Percentiles rank a stretch among this genome's conserved stretches.
Evolutionary conservation across 2,329 filamentous ascomycete genomes (phyloP).

Genomic region (Emmonsia crescens): DNA sequence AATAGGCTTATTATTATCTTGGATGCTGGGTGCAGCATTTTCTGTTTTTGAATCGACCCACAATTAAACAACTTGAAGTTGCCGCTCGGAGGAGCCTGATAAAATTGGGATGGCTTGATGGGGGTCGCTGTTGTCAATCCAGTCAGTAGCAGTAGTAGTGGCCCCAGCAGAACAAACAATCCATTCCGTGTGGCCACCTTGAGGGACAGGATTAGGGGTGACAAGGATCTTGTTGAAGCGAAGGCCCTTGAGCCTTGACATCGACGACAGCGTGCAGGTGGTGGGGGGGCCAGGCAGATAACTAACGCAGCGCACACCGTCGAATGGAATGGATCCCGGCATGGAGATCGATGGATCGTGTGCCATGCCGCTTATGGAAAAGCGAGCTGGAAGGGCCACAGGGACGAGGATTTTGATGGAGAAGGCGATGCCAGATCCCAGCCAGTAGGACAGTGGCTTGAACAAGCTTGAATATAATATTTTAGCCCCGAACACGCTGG

Average conservation of each 20-base stretch:
- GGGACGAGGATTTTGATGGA: not conserved
- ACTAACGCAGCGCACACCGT: no score
- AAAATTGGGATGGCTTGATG: conserved; percentile 2
- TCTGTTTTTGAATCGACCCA: not conserved
- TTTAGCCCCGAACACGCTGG: not conserved
- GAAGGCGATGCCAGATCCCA: not conserved
- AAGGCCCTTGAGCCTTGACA: not conserved
- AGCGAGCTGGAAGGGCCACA: not conserved
- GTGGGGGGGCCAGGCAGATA: not conserved
- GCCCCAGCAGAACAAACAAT: no score
- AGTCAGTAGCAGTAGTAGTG: no score
- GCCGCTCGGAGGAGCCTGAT: conserved; percentile 1
- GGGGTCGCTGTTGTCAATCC: not conserved
- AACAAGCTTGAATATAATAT: not conserved
- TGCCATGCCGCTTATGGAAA: conserved; percentile 3
- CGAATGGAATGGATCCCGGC: not conserved
- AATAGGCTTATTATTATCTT: not conserved
- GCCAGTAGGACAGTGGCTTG: not conserved
- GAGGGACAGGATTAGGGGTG: not conserved
- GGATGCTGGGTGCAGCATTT: not conserved
- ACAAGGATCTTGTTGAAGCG: not conserved
- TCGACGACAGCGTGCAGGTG: not conserved
- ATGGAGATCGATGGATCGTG: conserved; percentile 4
- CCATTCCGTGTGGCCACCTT: not conserved
- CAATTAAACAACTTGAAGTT: not conserved